Evolutionary conservation across 2,329 filamentous ascomycete genomes (phyloP).

Genomic region (Rhinocladiella similis): DNA sequence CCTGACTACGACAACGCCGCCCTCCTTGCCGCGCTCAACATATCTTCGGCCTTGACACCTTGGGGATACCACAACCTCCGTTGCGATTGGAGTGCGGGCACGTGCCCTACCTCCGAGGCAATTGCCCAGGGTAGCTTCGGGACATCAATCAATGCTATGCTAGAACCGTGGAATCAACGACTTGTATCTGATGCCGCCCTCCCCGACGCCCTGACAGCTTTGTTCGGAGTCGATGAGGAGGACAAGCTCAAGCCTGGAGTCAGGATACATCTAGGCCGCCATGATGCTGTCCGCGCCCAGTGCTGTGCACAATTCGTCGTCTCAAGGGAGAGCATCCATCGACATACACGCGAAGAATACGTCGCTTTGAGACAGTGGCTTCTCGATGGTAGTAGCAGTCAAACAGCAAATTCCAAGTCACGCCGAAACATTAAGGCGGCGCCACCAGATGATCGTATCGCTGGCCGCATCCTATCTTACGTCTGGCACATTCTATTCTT

Average conservation of each 20-base stretch:
- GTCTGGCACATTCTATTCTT: slow-evolving; percentile 53
- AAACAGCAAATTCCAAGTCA: not conserved
- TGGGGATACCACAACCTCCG: slow-evolving; percentile 51
- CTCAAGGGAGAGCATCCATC: slow-evolving; percentile 47
- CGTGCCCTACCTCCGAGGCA: slow-evolving; percentile 35
- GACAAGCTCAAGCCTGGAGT: slow-evolving; percentile 23
- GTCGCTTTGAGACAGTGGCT: slow-evolving; percentile 57
- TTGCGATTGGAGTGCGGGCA: slow-evolving; percentile 52
- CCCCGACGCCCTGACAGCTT: slow-evolving; percentile 35
- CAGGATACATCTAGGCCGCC: slow-evolving; percentile 38
- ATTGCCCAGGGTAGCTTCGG: slow-evolving; percentile 45
- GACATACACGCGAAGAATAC: slow-evolving; percentile 53
- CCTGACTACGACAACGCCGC: slow-evolving; percentile 47
- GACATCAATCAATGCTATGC: slow-evolving; percentile 37
- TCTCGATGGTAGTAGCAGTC: slow-evolving; percentile 37
- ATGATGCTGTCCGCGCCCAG: slow-evolving; percentile 47
- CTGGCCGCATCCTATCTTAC: slow-evolving; percentile 50
- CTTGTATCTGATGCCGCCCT: slow-evolving; percentile 41
- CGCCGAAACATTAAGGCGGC: slow-evolving; percentile 31
- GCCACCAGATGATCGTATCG: slow-evolving; percentile 44
- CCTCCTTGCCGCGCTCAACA: slow-evolving; percentile 41
- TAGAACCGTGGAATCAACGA: slow-evolving; percentile 47
- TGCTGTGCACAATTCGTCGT: slow-evolving; percentile 61
- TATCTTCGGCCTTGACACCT: slow-evolving; percentile 39
- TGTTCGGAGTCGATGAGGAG: slow-evolving; percentile 43